A percentile compares a stretch with the other conserved stretches of the same genome.
Conservation (phyloP, 2,329 filamentous ascomycete genomes). For the Teratosphaeria destructans region DNA sequence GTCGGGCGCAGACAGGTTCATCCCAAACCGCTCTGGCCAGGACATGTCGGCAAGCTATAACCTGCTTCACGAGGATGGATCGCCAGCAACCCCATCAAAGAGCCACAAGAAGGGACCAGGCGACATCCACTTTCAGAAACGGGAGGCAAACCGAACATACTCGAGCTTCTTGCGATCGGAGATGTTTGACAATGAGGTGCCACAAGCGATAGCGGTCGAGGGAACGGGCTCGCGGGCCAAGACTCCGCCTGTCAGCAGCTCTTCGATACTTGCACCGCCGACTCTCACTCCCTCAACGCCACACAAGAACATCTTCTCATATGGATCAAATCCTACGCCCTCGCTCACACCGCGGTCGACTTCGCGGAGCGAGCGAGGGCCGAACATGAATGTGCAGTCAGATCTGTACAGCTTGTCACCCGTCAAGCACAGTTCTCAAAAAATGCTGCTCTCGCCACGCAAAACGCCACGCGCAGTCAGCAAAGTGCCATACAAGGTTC, state of each 20-base stretch:
- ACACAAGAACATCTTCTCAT: constrained; percentile 86
- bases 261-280: constrained; percentile 16
- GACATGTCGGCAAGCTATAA: constrained; percentile 90
- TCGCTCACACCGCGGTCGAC: constrained; percentile 59
- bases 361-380: constrained; percentile 67
- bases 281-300: constrained; percentile 80
- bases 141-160: constrained; percentile 90
- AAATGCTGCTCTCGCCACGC: constrained; percentile 81
- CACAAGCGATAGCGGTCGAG: constrained; percentile 61
- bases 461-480: constrained; percentile 83
- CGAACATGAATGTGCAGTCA: constrained; percentile 78
- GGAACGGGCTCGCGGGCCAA: constrained; percentile 49
- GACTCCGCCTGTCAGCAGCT: constrained; percentile 68
- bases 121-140: constrained; percentile 88
- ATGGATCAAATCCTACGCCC: constrained; percentile 75
- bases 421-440: constrained; percentile 83
- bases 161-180: constrained; percentile 80
- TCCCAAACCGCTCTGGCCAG: constrained; percentile 85
- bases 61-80: constrained; percentile 82
- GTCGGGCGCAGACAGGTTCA: constrained; percentile 59
- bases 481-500: constrained; percentile 94
- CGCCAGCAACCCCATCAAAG: constrained; percentile 80
- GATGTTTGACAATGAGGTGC: constrained; percentile 82
- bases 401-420: constrained; percentile 95
- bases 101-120: constrained; percentile 81